phyloP scores from a whole-genome alignment of 2,329 filamentous ascomycete genomes.

The Cladosporium sp. region DNA sequence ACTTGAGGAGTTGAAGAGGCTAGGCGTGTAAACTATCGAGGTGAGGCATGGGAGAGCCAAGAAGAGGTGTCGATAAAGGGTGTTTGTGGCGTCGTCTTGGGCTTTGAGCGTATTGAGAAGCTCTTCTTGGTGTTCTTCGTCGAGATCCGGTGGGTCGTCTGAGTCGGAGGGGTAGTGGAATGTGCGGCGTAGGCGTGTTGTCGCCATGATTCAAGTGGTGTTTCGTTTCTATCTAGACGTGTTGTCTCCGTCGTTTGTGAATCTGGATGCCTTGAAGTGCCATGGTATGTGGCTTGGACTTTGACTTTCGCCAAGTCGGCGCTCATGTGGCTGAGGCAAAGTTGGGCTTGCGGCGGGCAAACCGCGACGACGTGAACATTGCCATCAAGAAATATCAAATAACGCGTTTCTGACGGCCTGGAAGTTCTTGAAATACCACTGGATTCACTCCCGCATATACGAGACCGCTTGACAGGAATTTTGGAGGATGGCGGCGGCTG shows the following conservation, averaged over 20 bases:
- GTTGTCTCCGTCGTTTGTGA: too few relatives aligned
- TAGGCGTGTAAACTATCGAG: conserved; percentile 50
- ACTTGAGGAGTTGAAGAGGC: conserved; percentile 41
- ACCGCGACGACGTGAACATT: neutral
- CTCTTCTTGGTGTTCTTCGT: conserved; percentile 68
- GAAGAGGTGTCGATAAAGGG: conserved; percentile 43
- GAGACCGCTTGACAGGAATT: neutral
- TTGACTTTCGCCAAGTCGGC: conserved; percentile 6
- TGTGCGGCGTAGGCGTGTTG: conserved; percentile 67
- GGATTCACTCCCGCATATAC: neutral
- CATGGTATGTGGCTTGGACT: neutral
- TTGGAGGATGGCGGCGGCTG: conserved; percentile 7
- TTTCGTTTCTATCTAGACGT: neutral
- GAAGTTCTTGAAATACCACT: neutral
- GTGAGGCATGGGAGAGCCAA: conserved; percentile 57
- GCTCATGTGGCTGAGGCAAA: neutral
- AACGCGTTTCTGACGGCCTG: neutral
- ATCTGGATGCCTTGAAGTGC: conserved; percentile 5
- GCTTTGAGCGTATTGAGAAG: conserved; percentile 54
- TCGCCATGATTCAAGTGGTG: conserved; percentile 37
- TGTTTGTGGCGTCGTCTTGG: conserved; percentile 45
- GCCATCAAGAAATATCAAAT: neutral
- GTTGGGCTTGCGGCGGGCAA: neutral
- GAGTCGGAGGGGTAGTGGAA: conserved; percentile 68
- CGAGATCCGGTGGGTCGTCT: conserved; percentile 55